These are phyloP conservation scores for Globisporangium yorkense DNA, from an alignment of 352 stramenopile genomes.

Conservation along the genomic window DNA sequence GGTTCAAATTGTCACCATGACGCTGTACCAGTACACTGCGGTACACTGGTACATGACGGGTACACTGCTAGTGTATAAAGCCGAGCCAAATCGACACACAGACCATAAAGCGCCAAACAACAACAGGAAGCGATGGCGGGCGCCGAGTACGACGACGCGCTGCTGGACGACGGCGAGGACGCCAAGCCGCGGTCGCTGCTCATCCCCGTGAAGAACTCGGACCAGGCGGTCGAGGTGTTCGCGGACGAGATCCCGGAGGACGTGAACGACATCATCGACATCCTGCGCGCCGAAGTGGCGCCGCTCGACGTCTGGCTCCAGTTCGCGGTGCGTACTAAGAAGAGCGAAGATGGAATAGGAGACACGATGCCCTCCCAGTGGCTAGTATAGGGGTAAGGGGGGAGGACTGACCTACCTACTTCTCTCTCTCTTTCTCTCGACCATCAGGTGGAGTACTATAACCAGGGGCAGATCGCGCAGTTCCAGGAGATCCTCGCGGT, in stretches of 20 bases:
- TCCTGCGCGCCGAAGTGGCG: conserved; percentile 86
- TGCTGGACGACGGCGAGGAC: conserved; percentile 18
- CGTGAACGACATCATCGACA: conserved; percentile 90
- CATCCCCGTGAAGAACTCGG: conserved; percentile 89
- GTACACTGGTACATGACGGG: too few species aligned
- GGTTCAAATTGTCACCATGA: too few species aligned
- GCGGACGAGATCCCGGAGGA: conserved; percentile 87
- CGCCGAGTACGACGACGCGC: conserved; percentile 19
- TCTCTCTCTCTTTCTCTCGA: conserved; percentile 1
- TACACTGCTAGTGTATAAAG: too few species aligned
- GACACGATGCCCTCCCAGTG: too few species aligned
- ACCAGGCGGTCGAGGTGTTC: conserved; percentile 88
- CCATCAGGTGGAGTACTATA: conserved; percentile 84
- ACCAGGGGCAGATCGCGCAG: conserved; percentile 68
- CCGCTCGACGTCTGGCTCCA: conserved; percentile 89
- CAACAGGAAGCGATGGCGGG: background rate
- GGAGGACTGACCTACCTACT: background rate
- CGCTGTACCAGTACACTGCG: too few species aligned
- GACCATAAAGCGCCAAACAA: background rate
- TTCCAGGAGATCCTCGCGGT: conserved; percentile 86
- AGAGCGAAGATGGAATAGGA: background rate
- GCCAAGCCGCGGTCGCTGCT: conserved; percentile 66
- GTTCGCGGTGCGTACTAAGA: conserved; percentile 61
- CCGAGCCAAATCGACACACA: too few species aligned
- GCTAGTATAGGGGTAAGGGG: too few species aligned